Percentiles rank a stretch among this genome's conserved stretches.
Conservation (phyloP, 2,329 filamentous ascomycete genomes). For the Cercospora zeina region DNA sequence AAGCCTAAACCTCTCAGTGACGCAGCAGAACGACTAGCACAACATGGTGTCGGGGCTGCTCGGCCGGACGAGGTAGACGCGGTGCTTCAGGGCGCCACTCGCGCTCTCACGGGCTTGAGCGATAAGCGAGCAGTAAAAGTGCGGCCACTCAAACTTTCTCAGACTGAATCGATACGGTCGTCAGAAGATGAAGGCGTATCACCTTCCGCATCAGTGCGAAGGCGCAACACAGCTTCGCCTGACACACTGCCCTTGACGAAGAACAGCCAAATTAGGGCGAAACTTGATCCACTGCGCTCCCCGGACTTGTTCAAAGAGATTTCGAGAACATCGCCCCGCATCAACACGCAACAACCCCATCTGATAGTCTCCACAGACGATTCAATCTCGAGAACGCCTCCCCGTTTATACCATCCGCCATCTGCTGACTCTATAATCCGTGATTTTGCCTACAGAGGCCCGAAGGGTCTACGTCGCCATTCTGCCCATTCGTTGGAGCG, state of each 20-base stretch:
- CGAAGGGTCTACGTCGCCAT: slow-evolving; percentile 4
- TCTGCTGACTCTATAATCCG: slow-evolving; percentile 38
- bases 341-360: neutral
- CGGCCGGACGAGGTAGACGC: neutral
- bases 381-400: slow-evolving; percentile 35
- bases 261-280: neutral
- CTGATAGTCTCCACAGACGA: slow-evolving; percentile 15
- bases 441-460: slow-evolving; percentile 37
- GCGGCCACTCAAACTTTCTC: neutral
- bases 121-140: neutral
- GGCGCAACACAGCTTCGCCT: neutral
- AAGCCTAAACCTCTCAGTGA: neutral
- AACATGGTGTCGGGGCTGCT: no score
- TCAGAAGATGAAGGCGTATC: neutral
- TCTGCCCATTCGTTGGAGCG: slow-evolving; percentile 10
- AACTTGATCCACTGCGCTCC: neutral
- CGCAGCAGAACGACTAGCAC: neutral
- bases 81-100: neutral
- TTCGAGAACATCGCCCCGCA: neutral
- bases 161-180: neutral
- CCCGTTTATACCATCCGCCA: slow-evolving; percentile 34
- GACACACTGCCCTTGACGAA: neutral
- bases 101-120: neutral
- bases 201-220: neutral
- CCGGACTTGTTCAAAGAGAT: neutral